phyloP scores from a whole-genome alignment of 306 rosid genomes.

The Pueraria montana region DNA sequence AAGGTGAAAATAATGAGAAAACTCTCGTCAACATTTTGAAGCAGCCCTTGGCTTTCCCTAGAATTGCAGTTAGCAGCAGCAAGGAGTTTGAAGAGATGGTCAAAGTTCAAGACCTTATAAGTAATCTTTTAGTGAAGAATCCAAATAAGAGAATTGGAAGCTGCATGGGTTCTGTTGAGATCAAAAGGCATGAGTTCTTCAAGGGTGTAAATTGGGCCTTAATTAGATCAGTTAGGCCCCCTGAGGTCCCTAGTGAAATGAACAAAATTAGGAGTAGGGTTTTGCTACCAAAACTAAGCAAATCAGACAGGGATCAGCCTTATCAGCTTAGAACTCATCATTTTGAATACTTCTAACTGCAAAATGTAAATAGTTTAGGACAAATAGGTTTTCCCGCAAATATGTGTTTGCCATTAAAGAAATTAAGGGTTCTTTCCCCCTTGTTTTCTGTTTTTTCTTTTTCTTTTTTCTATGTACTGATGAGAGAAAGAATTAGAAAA shows the following conservation, averaged over 20 bases:
- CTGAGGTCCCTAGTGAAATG: conserved; percentile 74
- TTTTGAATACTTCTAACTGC: conserved; percentile 77
- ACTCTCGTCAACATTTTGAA: conserved; percentile 82
- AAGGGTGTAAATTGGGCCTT: conserved; percentile 92
- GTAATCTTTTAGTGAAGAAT: conserved; percentile 88
- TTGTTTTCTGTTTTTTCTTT: conserved; percentile 31
- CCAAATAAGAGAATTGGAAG: conserved; percentile 91
- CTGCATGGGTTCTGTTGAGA: conserved; percentile 88
- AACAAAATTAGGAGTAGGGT: conserved; percentile 63
- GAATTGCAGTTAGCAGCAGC: conserved; percentile 63
- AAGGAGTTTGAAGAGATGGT: conserved; percentile 85
- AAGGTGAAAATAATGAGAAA: conserved; percentile 94
- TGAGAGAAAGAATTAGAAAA: conserved; percentile 51
- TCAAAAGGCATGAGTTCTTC: conserved; percentile 92
- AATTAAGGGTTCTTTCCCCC: conserved; percentile 37
- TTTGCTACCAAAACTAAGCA: conserved; percentile 80
- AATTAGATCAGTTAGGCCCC: conserved; percentile 87
- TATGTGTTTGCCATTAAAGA: conserved; percentile 44
- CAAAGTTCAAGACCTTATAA: conserved; percentile 81
- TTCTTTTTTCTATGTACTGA: conserved; percentile 42
- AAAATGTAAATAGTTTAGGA: conserved; percentile 49
- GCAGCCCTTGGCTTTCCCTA: conserved; percentile 80
- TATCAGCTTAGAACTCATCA: conserved; percentile 73
- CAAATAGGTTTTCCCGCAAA: conserved; percentile 38
- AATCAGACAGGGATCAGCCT: conserved; percentile 79